Percentiles rank a stretch among this genome's conserved stretches.
These are phyloP conservation scores for Leptographium wingfieldii DNA, from an alignment of 2,329 filamentous ascomycete genomes.

Conservation along the genomic window DNA sequence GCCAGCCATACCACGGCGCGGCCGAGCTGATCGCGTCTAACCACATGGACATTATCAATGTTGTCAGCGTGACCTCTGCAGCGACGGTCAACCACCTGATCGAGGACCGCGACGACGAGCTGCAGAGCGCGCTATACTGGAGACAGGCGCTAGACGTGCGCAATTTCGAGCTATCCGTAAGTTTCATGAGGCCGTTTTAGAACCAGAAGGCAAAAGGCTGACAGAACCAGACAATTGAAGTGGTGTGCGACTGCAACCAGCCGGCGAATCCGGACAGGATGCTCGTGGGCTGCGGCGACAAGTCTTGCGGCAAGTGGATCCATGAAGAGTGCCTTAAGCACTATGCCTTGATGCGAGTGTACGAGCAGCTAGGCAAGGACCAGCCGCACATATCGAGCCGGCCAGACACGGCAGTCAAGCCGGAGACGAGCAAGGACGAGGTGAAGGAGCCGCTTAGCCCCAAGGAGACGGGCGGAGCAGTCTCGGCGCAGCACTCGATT, in stretches of 20 bases:
- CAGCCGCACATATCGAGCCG: slow-evolving; percentile 31
- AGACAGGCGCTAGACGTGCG: slow-evolving; percentile 48
- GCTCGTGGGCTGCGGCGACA: slow-evolving; percentile 43
- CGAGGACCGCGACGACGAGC: slow-evolving; percentile 54
- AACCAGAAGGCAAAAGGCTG: neutral
- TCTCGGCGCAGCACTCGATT: slow-evolving; percentile 36
- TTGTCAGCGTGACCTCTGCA: slow-evolving; percentile 51
- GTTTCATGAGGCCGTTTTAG: slow-evolving; percentile 13
- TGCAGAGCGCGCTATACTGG: slow-evolving; percentile 49
- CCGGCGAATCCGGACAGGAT: slow-evolving; percentile 51
- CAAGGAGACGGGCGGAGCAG: slow-evolving; percentile 35
- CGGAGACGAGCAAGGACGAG: slow-evolving; percentile 15
- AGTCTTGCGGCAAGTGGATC: slow-evolving; percentile 46
- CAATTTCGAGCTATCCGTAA: slow-evolving; percentile 45
- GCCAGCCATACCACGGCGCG: slow-evolving; percentile 53
- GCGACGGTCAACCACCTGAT: slow-evolving; percentile 55
- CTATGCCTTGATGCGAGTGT: slow-evolving; percentile 37
- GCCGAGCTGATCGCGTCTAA: slow-evolving; percentile 62
- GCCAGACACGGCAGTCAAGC: slow-evolving; percentile 18
- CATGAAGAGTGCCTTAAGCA: slow-evolving; percentile 51
- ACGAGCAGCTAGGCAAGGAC: slow-evolving; percentile 34
- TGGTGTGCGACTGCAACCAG: slow-evolving; percentile 44
- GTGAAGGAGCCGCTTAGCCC: slow-evolving; percentile 37
- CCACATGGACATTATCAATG: slow-evolving; percentile 67
- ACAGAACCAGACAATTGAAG: slow-evolving; percentile 32